These are phyloP conservation scores for Nakaseomyces sp. DNA, from an alignment of 1,139 yeast genomes.

Conservation along the genomic window DNA sequence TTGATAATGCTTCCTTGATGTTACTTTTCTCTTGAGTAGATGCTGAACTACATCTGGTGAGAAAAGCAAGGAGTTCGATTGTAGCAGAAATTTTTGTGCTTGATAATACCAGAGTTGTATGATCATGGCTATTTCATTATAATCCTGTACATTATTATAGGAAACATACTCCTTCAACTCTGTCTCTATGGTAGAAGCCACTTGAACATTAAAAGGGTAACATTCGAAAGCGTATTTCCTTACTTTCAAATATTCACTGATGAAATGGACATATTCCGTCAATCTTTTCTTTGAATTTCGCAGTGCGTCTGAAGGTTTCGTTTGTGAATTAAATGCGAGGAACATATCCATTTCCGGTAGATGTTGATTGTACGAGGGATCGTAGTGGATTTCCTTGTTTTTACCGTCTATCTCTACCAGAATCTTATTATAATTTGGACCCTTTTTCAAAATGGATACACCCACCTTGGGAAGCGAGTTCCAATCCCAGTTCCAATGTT, in stretches of 20 bases:
- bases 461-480: slow-evolving; percentile 17
- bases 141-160: slow-evolving; percentile 12
- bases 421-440: slow-evolving; percentile 9
- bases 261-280: slow-evolving; percentile 17
- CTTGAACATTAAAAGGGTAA: slow-evolving; percentile 17
- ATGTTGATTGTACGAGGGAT: slow-evolving; percentile 20
- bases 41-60: slow-evolving; percentile 21
- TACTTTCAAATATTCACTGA: slow-evolving; percentile 17
- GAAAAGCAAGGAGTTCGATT: slow-evolving; percentile 23
- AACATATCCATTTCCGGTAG: slow-evolving; percentile 23
- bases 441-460: slow-evolving; percentile 8
- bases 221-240: slow-evolving; percentile 18
- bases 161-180: slow-evolving; percentile 11
- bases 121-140: slow-evolving; percentile 15
- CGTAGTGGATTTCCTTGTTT: slow-evolving; percentile 21
- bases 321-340: slow-evolving; percentile 21
- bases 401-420: slow-evolving; percentile 18
- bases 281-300: slow-evolving; percentile 18
- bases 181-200: slow-evolving; percentile 10
- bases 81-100: slow-evolving; percentile 18
- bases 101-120: slow-evolving; percentile 26
- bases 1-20: slow-evolving; percentile 11
- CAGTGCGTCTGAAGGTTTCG: slow-evolving; percentile 18
- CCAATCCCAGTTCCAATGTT: slow-evolving; percentile 18
- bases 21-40: slow-evolving; percentile 16